Base-by-base conservation (phyloP, 495 filamentous ascomycete genomes). In the Cercophora sp. region DNA sequence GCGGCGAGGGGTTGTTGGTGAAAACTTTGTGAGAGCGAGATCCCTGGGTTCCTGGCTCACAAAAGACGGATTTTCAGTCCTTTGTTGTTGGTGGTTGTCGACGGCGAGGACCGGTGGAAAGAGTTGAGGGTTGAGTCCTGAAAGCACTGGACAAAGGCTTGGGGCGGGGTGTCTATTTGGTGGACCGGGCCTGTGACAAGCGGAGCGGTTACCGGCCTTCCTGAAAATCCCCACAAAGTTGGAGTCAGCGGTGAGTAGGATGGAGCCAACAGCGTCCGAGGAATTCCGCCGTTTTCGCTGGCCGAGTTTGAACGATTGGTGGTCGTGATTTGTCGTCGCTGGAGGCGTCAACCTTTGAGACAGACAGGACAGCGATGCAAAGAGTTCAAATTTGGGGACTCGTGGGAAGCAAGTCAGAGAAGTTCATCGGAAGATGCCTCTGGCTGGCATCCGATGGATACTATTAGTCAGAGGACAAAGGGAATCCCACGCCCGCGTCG, bases 401-500 rank as follows among this genome's bases (percentile, higher is more conserved):
- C 35, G 15, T 42, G 36, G 46, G 25, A 23, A 36, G 22, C 16
- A 39, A 40, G 24, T 25, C 48, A 51, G 15, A 47, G 44, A 48
- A 35, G 46, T 29, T 20, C 22, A 36, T 51, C 48, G 48, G 48
- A 51, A 26, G 22, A 29, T 13, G 48, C n/a, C n/a, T 51, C 22
- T 15, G 47, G 46, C 31, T 16, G 51, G 36, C 40, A 56, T 56
- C 52, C 43, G 52, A 55, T 8, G 35, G 18, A 42, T 26, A 10
- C 34, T 47, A 54, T 54, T 54, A 54, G 51, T 54, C 51, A 54
- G 51, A 54, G 51, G 32, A 32, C 4, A 37, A 1, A 27, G 6
- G 32, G 36, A 25, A 58, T 62, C 64, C 61, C 61, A 66, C 58
- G 58, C 52, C 44, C n/a, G n/a, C 8, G 49, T 62, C 57, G 58